Evolutionary conservation across 441 rosid species (phyloP).

Genomic region (Pelargonium myrrhifolium): DNA sequence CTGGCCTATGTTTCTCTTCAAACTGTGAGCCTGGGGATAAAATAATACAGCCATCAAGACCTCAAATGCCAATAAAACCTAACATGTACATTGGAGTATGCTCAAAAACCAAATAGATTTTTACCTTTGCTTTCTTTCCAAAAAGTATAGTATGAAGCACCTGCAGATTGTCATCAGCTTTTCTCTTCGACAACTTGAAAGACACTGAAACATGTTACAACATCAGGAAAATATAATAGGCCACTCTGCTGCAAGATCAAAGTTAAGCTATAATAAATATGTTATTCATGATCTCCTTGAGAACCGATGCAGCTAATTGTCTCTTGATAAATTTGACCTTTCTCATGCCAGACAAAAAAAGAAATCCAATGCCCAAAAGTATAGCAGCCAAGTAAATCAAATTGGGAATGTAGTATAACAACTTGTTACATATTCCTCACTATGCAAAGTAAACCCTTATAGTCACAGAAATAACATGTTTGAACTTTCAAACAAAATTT

Average conservation of each 20-base stretch:
- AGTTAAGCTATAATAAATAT: constrained; percentile 10
- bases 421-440: background rate
- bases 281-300: background rate
- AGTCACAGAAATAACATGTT: background rate
- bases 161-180: constrained; percentile 75
- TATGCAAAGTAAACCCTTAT: background rate
- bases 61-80: constrained; percentile 1
- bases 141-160: constrained; percentile 68
- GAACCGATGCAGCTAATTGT: background rate
- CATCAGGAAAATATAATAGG: constrained; percentile 19
- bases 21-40: constrained; percentile 50
- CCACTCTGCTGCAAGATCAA: constrained; percentile 13
- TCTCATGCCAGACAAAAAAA: constrained; percentile 6
- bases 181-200: constrained; percentile 89
- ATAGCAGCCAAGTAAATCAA: background rate
- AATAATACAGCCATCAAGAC: constrained; percentile 11
- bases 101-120: background rate
- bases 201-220: constrained; percentile 64
- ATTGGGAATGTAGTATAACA: background rate
- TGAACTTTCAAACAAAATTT: too few relatives aligned
- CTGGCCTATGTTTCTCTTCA: constrained; percentile 80
- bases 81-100: background rate
- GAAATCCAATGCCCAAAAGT: background rate
- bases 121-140: constrained; percentile 98
- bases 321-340: background rate